phyloP scores from a whole-genome alignment of 1,139 yeast species.

The Pichiaceae sp. region DNA sequence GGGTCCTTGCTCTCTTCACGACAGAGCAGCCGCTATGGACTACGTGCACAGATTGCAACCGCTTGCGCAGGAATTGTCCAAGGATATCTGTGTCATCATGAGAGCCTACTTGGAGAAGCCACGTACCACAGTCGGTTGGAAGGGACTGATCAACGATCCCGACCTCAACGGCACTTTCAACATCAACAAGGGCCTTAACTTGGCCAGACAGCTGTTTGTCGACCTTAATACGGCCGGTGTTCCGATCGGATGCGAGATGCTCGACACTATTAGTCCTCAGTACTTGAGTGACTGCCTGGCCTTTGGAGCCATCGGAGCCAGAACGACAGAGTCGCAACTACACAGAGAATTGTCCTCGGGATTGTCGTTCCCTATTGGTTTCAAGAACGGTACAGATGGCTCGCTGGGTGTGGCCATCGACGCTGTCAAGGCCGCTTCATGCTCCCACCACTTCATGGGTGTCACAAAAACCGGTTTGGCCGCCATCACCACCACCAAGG shows the following conservation, averaged over 20 bases:
- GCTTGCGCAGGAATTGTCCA: slow-evolving; percentile 58
- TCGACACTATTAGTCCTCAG: slow-evolving; percentile 98
- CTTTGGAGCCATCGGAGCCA: slow-evolving; percentile 97
- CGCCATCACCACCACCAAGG: slow-evolving; percentile 92
- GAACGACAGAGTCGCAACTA: slow-evolving; percentile 96
- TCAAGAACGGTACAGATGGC: slow-evolving; percentile 98
- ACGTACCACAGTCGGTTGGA: slow-evolving; percentile 99
- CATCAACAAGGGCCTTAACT: slow-evolving; percentile 88
- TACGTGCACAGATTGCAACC: slow-evolving; percentile 68
- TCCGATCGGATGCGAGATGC: slow-evolving; percentile 96
- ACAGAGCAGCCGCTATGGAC: slow-evolving; percentile 80
- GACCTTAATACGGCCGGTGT: slow-evolving; percentile 71
- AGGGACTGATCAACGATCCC: slow-evolving; percentile 95
- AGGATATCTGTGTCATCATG: slow-evolving; percentile 81
- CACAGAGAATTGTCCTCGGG: slow-evolving; percentile 98
- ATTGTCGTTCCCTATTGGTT: slow-evolving; percentile 93
- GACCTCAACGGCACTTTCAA: slow-evolving; percentile 88
- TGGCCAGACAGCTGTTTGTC: slow-evolving; percentile 77
- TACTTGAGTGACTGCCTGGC: slow-evolving; percentile 85
- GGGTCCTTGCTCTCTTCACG: slow-evolving; percentile 96
- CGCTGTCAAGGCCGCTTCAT: slow-evolving; percentile 87
- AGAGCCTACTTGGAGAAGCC: slow-evolving; percentile 98
- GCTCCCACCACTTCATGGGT: slow-evolving; percentile 92
- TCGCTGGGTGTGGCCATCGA: slow-evolving; percentile 87
- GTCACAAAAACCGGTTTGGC: slow-evolving; percentile 96